Conservation (phyloP, 1,284 basidiomycete genomes). For the Phenoliferia sp. region DNA sequence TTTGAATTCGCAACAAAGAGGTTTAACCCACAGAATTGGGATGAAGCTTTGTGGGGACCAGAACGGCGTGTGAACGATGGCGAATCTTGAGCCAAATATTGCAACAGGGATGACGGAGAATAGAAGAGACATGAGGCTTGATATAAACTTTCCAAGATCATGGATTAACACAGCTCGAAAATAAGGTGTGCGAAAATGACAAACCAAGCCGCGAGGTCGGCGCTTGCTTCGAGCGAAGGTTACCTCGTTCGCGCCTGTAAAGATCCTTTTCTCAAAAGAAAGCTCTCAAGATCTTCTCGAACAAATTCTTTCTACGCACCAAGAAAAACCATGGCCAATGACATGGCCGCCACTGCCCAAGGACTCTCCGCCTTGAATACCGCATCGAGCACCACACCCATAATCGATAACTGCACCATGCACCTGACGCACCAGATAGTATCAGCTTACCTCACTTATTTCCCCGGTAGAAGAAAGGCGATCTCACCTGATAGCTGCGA, state of each 20-base stretch:
- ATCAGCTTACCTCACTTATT: not conserved
- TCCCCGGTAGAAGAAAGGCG: not conserved
- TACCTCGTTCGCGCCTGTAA: constrained; percentile 3
- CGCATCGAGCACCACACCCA: not conserved
- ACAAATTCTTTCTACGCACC: not conserved
- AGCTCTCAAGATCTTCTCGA: not conserved
- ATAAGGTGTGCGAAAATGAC: no score
- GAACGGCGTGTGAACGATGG: not conserved
- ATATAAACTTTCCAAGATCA: not conserved
- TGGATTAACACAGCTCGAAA: no score
- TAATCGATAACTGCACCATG: not conserved
- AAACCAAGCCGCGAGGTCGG: not conserved
- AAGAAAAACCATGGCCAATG: not conserved
- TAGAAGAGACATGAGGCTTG: not conserved
- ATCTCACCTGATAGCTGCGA: not conserved
- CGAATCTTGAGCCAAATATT: not conserved
- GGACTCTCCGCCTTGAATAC: constrained; percentile 3
- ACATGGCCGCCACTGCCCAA: not conserved
- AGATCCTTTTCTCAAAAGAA: no score
- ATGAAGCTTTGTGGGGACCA: constrained; percentile 1
- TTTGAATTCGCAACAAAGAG: not conserved
- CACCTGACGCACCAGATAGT: not conserved
- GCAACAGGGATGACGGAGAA: not conserved
- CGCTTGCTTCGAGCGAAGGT: not conserved
- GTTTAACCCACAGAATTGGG: not conserved